A percentile compares a stretch with the other conserved stretches of the same genome.
Conservation (phyloP, 768 basidiomycete species). For the Agrocybe praecox region DNA sequence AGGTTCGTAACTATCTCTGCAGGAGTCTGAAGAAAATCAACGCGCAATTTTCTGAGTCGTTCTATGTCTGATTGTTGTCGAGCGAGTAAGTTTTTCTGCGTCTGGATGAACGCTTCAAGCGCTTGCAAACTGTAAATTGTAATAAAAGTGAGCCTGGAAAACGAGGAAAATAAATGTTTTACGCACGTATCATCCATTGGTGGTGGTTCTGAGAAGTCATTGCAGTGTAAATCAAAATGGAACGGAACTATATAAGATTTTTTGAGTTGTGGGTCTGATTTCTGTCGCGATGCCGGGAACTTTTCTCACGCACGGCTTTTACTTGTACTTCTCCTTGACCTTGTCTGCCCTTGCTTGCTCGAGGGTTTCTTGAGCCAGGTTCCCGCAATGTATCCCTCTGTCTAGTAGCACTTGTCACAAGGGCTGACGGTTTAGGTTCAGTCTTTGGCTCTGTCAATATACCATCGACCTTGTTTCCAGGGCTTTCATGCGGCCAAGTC, state of each 20-base stretch:
- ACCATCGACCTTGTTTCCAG: too few relatives aligned
- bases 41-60: slow-evolving; percentile 41
- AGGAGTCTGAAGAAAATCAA: slow-evolving; percentile 14
- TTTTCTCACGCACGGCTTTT: slow-evolving; percentile 21
- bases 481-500: too few relatives aligned
- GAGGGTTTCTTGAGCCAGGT: too few relatives aligned
- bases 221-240: slow-evolving; percentile 8
- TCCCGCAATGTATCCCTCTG: too few relatives aligned
- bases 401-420: background rate
- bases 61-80: slow-evolving; percentile 67
- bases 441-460: too few relatives aligned
- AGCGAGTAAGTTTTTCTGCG: slow-evolving; percentile 60
- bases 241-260: slow-evolving; percentile 17
- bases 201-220: slow-evolving; percentile 20
- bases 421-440: background rate
- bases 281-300: slow-evolving; percentile 10
- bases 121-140: slow-evolving; percentile 51
- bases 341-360: background rate
- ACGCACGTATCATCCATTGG: slow-evolving; percentile 41
- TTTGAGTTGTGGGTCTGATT: slow-evolving; percentile 10
- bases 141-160: background rate
- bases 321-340: background rate
- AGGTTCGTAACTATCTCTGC: slow-evolving; percentile 14
- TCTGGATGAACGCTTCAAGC: slow-evolving; percentile 65
- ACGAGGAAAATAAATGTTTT: background rate